Base-by-base conservation (phyloP, 176 grass and related monocot species). In the Secale cereale region DNA sequence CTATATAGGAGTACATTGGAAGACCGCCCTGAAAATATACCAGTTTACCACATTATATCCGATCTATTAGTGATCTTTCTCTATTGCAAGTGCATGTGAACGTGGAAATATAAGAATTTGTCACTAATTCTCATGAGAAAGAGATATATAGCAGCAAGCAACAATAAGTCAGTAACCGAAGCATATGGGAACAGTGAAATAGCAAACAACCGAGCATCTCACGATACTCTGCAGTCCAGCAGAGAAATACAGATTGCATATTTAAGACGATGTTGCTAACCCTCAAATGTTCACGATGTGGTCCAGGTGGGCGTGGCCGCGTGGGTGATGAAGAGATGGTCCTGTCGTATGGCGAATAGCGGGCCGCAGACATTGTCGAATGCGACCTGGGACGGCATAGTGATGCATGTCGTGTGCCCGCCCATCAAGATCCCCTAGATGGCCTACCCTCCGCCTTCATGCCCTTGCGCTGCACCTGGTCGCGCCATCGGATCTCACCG, bases 291-390 rank as follows among this genome's bases (percentile, higher is more conserved):
- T 95, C 78, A 98, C 95, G 26, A 98, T 98, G 83, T 98, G 95
- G 81, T 98, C 93, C 37, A 98, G 93, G 80, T 95, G 93, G 12
- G 91, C 89, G 85, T 98, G 95, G 73, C n/a, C n/a, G n/a, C n/a
- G n/a, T n/a, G n/a, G n/a, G 91, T 98, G 85, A 98, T 95, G 83
- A 95, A 98, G 32, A 98, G 85, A 78, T 90, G 93, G 78, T 98
- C 91, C 87, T 98, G 95, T 80, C 83, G 79, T 22, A 94, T 87
- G 29, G 91, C 93, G 56, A 85, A 81, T 27, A 89, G 33, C 63
- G 91, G 93, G 28, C 93, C 92, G 22, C 93, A 87, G 39, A 93
- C 95, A 43, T 95, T 95, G 90, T 93, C 93, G 70, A 98, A 98
- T 37, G 91, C 89, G 41, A 88, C 88, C 84, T 98, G 86, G 14